phyloP scores from a whole-genome alignment of 192 early-diverging fungal genomes.

The Coemansia sp. region DNA sequence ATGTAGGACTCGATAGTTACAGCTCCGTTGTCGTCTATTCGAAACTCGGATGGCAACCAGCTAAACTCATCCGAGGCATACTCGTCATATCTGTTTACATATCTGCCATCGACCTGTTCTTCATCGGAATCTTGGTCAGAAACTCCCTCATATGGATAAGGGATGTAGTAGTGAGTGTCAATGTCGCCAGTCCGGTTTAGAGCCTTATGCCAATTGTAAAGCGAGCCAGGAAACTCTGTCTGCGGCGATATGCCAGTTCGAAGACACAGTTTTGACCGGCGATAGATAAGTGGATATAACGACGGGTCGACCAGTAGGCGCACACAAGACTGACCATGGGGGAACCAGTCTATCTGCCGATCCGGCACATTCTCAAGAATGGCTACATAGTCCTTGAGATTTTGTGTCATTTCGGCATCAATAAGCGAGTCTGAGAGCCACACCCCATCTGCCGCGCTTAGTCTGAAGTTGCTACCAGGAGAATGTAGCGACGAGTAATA shows the following conservation, averaged over 20 bases:
- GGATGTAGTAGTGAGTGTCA: background rate
- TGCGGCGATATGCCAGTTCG: slow-evolving; percentile 22
- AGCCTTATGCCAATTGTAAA: slow-evolving; percentile 20
- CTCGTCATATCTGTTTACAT: background rate
- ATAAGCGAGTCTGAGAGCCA: slow-evolving; percentile 50
- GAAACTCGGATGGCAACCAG: slow-evolving; percentile 74
- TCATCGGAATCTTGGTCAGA: background rate
- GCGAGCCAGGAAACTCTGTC: slow-evolving; percentile 18
- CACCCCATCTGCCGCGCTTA: slow-evolving; percentile 40
- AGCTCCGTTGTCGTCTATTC: slow-evolving; percentile 54
- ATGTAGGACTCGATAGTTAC: slow-evolving; percentile 65
- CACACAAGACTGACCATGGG: slow-evolving; percentile 52
- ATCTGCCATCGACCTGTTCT: background rate
- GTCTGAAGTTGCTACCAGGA: slow-evolving; percentile 20
- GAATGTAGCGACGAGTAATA: slow-evolving; percentile 32
- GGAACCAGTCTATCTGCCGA: slow-evolving; percentile 38
- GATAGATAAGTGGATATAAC: slow-evolving; percentile 53
- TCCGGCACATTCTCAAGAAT: background rate
- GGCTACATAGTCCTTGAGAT: background rate
- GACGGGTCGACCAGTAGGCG: slow-evolving; percentile 60
- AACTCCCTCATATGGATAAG: background rate
- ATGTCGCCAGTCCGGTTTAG: background rate
- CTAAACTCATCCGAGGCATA: slow-evolving; percentile 23
- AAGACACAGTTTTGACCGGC: slow-evolving; percentile 10
- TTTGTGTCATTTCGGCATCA: slow-evolving; percentile 9